Evolutionary conservation across 2,329 filamentous ascomycete genomes (phyloP).

Genomic region (Claviceps africana): DNA sequence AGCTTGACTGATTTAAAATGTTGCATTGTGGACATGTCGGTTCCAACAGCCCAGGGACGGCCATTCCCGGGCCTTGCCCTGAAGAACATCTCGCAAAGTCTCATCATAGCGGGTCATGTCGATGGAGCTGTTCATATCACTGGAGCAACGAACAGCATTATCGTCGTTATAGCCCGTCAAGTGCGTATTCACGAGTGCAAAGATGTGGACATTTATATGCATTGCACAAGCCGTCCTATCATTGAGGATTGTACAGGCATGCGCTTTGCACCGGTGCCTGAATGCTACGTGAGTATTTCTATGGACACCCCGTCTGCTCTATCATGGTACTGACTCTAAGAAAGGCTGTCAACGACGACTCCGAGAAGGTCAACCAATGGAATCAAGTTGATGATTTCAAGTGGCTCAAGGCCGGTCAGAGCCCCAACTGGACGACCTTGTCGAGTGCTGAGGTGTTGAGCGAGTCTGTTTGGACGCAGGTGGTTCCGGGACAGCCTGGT

Average conservation of each 20-base stretch:
- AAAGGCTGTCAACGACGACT: slow-evolving; percentile 17
- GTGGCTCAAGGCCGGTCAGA: slow-evolving; percentile 77
- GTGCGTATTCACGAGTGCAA: slow-evolving; percentile 82
- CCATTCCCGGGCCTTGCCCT: slow-evolving; percentile 58
- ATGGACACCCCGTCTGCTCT: not conserved
- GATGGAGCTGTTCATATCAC: slow-evolving; percentile 76
- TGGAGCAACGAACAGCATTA: slow-evolving; percentile 52
- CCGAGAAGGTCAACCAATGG: slow-evolving; percentile 53
- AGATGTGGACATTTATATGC: slow-evolving; percentile 71
- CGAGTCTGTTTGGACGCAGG: slow-evolving; percentile 53
- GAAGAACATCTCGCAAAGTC: slow-evolving; percentile 52
- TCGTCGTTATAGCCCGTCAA: slow-evolving; percentile 72
- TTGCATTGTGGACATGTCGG: slow-evolving; percentile 71
- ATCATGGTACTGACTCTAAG: slow-evolving; percentile 1
- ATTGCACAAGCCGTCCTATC: slow-evolving; percentile 72
- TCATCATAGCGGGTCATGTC: slow-evolving; percentile 68
- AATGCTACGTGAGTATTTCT: slow-evolving; percentile 46
- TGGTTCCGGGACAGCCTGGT: slow-evolving; percentile 49
- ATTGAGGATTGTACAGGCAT: slow-evolving; percentile 78
- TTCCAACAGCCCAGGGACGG: slow-evolving; percentile 38
- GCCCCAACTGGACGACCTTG: slow-evolving; percentile 75
- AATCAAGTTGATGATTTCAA: slow-evolving; percentile 93
- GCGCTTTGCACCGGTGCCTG: slow-evolving; percentile 64
- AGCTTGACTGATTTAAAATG: slow-evolving; percentile 53
- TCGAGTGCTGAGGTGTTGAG: slow-evolving; percentile 43